Conservation (phyloP, 345 rosid genomes). For the Physaria fendleri region DNA sequence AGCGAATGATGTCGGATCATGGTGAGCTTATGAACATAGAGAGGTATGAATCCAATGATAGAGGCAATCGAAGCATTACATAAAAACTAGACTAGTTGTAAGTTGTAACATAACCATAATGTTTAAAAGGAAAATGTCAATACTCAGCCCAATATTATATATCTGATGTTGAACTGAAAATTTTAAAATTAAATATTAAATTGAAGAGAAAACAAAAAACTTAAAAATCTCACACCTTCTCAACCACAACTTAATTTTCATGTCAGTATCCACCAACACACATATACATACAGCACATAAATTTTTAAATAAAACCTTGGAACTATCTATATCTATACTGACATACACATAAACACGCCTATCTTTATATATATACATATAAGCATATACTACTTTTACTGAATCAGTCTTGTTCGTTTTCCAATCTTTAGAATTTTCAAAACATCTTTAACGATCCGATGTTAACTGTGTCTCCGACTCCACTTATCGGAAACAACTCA, state of each 20-base stretch:
- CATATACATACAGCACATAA: conserved; percentile 13
- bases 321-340: conserved; percentile 26
- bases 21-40: too few species aligned
- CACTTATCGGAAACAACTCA: conserved; percentile 35
- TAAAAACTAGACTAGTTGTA: too few species aligned
- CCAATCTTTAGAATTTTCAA: neutral
- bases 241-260: conserved; percentile 24
- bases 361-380: neutral
- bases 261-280: conserved; percentile 22
- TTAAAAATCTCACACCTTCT: neutral
- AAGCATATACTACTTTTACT: conserved; percentile 3
- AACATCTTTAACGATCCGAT: conserved; percentile 33
- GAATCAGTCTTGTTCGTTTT: conserved; percentile 8
- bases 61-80: too few species aligned
- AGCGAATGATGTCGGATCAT: too few species aligned
- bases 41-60: too few species aligned
- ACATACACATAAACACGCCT: conserved; percentile 4
- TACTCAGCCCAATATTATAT: neutral
- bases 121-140: neutral
- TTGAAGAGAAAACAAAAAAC: neutral
- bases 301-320: conserved; percentile 23
- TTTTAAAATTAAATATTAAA: neutral
- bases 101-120: neutral
- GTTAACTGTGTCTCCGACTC: conserved; percentile 70
- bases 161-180: neutral